Evolutionary conservation across 83 land plant species (phyloP), one percentile per base, ranked within the genome.

Genomic region (Larix sibirica): DNA sequence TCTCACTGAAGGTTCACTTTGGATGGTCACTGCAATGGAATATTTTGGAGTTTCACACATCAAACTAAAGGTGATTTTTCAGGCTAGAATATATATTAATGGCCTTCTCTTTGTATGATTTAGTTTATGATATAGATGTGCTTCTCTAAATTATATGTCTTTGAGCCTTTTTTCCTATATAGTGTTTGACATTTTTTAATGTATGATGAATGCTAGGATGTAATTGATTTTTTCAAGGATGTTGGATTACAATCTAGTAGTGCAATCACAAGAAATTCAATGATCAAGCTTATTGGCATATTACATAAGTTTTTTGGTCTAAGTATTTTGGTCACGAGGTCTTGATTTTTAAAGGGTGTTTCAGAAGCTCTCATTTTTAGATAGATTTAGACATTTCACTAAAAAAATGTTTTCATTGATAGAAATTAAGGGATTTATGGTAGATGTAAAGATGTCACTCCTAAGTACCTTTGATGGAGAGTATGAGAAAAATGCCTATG

Each of bases 1-100:
- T 33, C 36, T 33, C 0, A 33, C 3, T 33, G 0, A 33, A 33
- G 36, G 36, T 33, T 33, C 3, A 33, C 36, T 33, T 33, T 97
- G 99, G 99, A 95, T 95, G 98, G 93, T 96, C 71, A 90, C 99
- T 16, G 97, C 97, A 18, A 86, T 96, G 60, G 99, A 97, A 31
- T 98, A 97, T 83, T 97, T 97, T 86, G 99, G 99, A 16, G 80
- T 93, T 33, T 88, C 94, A 23, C 92, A 90, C 84, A 54, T 97
- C 60, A 95, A 96, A 83, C 81, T 97, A 81, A 97, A 97, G 96
- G 99, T 97, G 44, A 7, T 80, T 4, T 2, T 1, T 33, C 36
- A 1, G 0, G 36, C 36, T 33, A 33, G 36, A 33, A 33, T 33
- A 33, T 33, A 33, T 33, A 33, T 33, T 2, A 33, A 33, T 33